Evolutionary conservation across 495 filamentous ascomycete genomes (phyloP).

Genomic region (Clavariopsis aquatica): DNA sequence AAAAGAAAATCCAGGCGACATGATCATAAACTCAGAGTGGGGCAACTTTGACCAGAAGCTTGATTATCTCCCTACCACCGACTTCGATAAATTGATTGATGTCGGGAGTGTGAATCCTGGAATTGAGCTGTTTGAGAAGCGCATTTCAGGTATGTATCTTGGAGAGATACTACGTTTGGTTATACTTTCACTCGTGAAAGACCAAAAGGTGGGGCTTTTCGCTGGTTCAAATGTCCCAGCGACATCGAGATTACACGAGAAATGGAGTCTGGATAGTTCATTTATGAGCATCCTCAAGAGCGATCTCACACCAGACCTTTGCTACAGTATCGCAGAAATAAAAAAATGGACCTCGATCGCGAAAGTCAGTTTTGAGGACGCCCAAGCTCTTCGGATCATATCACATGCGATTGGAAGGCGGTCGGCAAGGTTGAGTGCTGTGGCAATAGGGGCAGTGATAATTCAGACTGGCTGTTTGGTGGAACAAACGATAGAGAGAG

Average conservation of each 20-base stretch:
- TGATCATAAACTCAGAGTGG: constrained; percentile 99
- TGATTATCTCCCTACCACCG: constrained; percentile 81
- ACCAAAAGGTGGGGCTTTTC: constrained; percentile 50
- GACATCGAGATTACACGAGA: neutral
- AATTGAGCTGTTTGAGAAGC: constrained; percentile 96
- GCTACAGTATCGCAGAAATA: neutral
- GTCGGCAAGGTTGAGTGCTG: constrained; percentile 40
- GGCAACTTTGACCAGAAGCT: constrained; percentile 97
- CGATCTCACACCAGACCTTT: neutral
- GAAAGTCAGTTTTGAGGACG: neutral
- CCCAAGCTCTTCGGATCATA: neutral
- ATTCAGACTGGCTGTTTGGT: neutral
- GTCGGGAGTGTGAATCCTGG: constrained; percentile 88
- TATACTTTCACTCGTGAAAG: constrained; percentile 78
- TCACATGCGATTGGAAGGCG: constrained; percentile 8
- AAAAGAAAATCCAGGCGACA: constrained; percentile 55
- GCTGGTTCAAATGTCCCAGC: neutral
- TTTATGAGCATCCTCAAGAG: neutral
- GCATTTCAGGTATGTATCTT: constrained; percentile 92
- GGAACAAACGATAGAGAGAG: too few species aligned
- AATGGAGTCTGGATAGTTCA: constrained; percentile 6
- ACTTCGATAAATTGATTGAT: constrained; percentile 81
- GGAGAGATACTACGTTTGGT: constrained; percentile 93
- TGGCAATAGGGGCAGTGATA: neutral
- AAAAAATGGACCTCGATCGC: neutral